phyloP scores from a whole-genome alignment of 805 yeast species.

The Candida jianshihensis region DNA sequence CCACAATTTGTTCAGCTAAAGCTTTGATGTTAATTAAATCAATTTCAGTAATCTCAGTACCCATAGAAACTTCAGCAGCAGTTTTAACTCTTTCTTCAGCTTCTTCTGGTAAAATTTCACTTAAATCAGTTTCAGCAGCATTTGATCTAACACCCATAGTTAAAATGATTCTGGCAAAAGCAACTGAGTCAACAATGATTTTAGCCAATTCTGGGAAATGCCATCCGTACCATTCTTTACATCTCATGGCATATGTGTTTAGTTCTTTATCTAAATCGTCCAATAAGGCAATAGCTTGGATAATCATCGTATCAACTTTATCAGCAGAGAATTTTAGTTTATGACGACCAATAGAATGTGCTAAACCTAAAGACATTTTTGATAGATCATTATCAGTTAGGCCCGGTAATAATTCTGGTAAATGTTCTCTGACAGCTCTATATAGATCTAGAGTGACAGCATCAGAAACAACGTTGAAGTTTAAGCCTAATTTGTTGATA shows the following conservation, averaged over 20 bases:
- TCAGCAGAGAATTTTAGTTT: constrained; percentile 96
- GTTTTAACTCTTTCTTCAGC: constrained; percentile 85
- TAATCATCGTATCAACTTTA: constrained; percentile 98
- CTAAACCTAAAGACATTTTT: constrained; percentile 96
- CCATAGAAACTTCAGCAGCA: constrained; percentile 99
- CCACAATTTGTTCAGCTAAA: constrained; percentile 93
- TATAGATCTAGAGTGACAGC: constrained; percentile 91
- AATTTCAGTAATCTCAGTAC: constrained; percentile 92
- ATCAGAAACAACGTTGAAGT: constrained; percentile 85
- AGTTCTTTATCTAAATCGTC: constrained; percentile 97
- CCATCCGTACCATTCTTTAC: constrained; percentile 99
- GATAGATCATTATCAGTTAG: constrained; percentile 74
- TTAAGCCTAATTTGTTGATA: constrained; percentile 87
- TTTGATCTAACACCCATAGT: constrained; percentile 92
- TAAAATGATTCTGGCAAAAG: constrained; percentile 89
- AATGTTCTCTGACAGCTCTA: constrained; percentile 90
- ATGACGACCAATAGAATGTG: constrained; percentile 98
- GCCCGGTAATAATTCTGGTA: constrained; percentile 93
- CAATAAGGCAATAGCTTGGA: constrained; percentile 94
- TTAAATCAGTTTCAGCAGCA: constrained; percentile 84
- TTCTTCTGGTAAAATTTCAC: constrained; percentile 89
- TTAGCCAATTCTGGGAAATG: constrained; percentile 99
- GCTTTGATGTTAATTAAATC: constrained; percentile 85
- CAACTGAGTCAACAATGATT: constrained; percentile 91
- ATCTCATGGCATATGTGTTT: constrained; percentile 97